phyloP scores from a whole-genome alignment of 1,139 yeast genomes.

The Sporopachydermia cereana region DNA sequence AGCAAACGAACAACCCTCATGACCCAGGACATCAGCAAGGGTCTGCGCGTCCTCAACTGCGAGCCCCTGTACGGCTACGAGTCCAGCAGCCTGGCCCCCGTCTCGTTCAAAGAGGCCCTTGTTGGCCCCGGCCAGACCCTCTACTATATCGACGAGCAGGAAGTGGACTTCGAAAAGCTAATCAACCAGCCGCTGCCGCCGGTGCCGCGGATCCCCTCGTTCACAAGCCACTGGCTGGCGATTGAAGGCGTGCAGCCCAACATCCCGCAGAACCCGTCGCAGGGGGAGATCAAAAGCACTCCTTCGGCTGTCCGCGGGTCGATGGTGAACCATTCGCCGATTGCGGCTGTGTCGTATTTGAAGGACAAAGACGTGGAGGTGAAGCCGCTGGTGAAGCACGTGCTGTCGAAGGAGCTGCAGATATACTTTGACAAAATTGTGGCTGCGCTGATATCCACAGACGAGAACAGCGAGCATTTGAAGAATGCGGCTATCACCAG shows the following conservation, averaged over 20 bases:
- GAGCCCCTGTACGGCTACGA: constrained; percentile 46
- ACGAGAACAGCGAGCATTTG: constrained; percentile 40
- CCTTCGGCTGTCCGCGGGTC: constrained; percentile 33
- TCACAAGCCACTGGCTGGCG: constrained; percentile 97
- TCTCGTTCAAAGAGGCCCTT: constrained; percentile 68
- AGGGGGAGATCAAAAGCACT: constrained; percentile 34
- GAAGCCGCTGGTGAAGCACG: constrained; percentile 93
- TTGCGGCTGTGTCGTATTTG: constrained; percentile 22
- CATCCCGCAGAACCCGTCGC: constrained; percentile 90
- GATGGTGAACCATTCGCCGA: constrained; percentile 19
- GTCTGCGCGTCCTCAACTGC: constrained; percentile 74
- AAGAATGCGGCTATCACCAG: constrained; percentile 76
- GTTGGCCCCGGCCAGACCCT: constrained; percentile 92
- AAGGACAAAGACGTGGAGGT: constrained; percentile 58
- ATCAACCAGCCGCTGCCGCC: constrained; percentile 92
- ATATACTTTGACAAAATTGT: constrained; percentile 87
- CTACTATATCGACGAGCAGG: constrained; percentile 83
- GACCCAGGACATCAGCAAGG: constrained; percentile 72
- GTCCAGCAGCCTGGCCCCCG: constrained; percentile 35
- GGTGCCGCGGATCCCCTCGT: constrained; percentile 85
- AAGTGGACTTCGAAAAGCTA: constrained; percentile 86
- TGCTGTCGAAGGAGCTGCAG: constrained; percentile 85
- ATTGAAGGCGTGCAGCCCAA: constrained; percentile 98
- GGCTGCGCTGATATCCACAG: constrained; percentile 34
- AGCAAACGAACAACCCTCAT: constrained; percentile 74